Evolutionary conservation across 441 rosid species (phyloP), one percentile per base, ranked within the genome.

Genomic region (Gossypium gossypioides): DNA sequence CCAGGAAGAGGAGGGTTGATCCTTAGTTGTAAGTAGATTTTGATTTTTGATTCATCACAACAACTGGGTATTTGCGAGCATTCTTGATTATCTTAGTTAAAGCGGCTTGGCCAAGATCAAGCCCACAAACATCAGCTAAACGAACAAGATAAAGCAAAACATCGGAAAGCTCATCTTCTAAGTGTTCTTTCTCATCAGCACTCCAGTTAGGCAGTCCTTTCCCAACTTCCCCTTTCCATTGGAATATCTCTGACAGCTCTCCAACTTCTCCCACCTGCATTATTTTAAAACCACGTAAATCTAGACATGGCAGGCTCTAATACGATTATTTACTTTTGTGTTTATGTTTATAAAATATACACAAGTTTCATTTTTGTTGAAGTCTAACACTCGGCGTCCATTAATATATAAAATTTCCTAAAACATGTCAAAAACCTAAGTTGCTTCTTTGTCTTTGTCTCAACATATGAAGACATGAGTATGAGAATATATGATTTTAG

Each of bases 201-300:
- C 48, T 81, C 88, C 90, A 85, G 27, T 84, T 80, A 6, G 88
- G 88, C 15, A 86, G 75, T 40, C 90, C 88, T 76, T 75, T 86
- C 34, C 76, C 90, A n/a, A 85, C 90, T 68, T 86, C 88, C 62
- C 90, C 88, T 72, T 79, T 84, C 90, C 90, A 84, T 32, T 85
- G 88, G 72, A 86, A 85, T 75, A 86, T 85, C 73, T 86, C 88
- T 0, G 88, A 86, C 7, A 86, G 84, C 82, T 86, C 88, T 16
- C 90, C 90, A 10, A 85, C 90, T 50, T 86, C 90, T 19, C 90
- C 90, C 54, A 86, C 90, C 90, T 86, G 65, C 72, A 42, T 67
- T 48, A 48, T 3, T 13, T 13, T 2, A 46, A 13, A 46, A 5
- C 37, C 4, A 52, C 18, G 37, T 32, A 5, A 32, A 32, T 32